A percentile compares a stretch with the other conserved stretches of the same genome.
Conservation (phyloP, 257 asterid species). For the Perilla frutescens region DNA sequence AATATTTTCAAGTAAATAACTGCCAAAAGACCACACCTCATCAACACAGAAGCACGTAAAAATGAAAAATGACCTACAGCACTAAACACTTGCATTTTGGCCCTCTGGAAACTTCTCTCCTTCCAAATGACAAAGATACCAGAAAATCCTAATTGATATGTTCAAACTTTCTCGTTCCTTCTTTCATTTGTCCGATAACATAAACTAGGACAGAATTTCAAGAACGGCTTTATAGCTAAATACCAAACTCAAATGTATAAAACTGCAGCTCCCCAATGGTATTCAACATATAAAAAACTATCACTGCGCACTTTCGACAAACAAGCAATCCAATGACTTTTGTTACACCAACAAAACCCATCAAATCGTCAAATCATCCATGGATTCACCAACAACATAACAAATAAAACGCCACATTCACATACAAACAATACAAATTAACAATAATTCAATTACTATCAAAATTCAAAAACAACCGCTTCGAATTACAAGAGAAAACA, state of each 20-base stretch:
- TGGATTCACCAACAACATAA: not conserved
- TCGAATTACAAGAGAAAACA: not conserved
- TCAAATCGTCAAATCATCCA: not conserved
- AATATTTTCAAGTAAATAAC: not conserved
- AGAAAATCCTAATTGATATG: not conserved
- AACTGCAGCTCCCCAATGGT: not conserved
- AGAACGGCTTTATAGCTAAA: not conserved
- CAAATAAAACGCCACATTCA: not conserved
- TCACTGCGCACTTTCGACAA: not conserved
- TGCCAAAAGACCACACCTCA: not conserved
- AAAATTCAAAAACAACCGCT: not conserved
- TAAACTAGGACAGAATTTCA: conserved; percentile 4
- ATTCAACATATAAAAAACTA: not conserved
- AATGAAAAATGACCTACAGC: not conserved
- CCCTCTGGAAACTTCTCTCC: not conserved
- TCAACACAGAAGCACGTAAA: not conserved
- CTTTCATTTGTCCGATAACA: conserved; percentile 7
- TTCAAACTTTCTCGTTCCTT: not conserved
- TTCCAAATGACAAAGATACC: not conserved
- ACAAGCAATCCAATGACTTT: not conserved
- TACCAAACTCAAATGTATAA: not conserved
- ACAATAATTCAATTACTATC: not conserved
- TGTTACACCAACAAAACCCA: conserved; percentile 7
- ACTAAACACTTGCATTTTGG: not conserved
- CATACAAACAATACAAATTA: not conserved